Evolutionary conservation across 768 basidiomycete species (phyloP), one percentile per base, ranked within the genome.

Genomic region (Termitomyces heimii): DNA sequence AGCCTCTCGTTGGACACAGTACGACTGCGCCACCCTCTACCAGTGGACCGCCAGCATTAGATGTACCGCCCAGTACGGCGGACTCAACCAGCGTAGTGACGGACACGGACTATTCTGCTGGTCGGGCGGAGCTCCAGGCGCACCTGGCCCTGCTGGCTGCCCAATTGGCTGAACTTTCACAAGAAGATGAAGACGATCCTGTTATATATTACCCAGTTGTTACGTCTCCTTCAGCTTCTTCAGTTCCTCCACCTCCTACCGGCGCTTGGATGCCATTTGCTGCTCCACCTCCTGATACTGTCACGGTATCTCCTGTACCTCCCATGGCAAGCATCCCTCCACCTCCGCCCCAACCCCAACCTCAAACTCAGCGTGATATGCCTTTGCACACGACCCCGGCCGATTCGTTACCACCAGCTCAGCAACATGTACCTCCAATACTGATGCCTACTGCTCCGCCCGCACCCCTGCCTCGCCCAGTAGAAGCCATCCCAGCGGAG

Each of bases 121-220:
- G 57, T 12, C 78, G 89, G 18, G 87, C 88, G 35, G 82, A 84
- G 53, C 68, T 91, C 53, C 89, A 90, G 64, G 87, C 85, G 0
- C 86, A 86, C 61, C 75, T 91, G 44, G 88, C 84, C 3, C 75
- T 91, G 31, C 67, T 91, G 54, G 86, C 88, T 5, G 85, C 84
- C 0, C 89, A 91, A 64, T 67, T 92, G 26, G 80, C 82, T 26
- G 89, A 89, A 66, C 74, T 89, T 47, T 83, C 81, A 14, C 80
- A 82, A 52, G 71, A 70, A 26, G 74, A 76, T 34, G 72, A 73
- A 32, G 68, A 60, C 14, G 57, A 58, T 48, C 45, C 49, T 31
- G 40, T 60, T 5, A 46, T 62, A n/a, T 55, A 59, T 24, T 62
- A 62, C 16, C 61, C 61, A 2, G 55, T 60, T 8, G 39, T 62